Conservation (phyloP, 2,329 filamentous ascomycete genomes). For the Amauroascus verrucosus region DNA sequence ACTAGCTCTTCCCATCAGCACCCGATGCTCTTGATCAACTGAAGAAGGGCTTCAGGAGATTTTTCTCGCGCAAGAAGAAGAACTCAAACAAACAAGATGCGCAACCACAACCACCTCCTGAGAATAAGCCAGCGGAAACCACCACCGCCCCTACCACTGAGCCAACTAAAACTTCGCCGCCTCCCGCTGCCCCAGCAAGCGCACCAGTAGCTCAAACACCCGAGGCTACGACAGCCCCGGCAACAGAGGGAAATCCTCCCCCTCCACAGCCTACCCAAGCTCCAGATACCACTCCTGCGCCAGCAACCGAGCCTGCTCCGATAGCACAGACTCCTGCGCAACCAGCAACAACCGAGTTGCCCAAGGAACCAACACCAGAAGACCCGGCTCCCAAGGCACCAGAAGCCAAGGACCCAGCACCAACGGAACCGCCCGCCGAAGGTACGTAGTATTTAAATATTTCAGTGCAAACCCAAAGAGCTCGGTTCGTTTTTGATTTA, state of each 20-base stretch:
- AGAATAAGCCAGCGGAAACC: conserved; percentile 12
- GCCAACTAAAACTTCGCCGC: conserved; percentile 14
- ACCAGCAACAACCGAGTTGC: background rate
- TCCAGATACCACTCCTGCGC: conserved; percentile 7
- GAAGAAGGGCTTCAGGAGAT: conserved; percentile 27
- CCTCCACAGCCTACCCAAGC: conserved; percentile 15
- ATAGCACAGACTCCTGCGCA: conserved; percentile 16
- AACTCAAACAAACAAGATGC: conserved; percentile 9
- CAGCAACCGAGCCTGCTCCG: conserved; percentile 21
- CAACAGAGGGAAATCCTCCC: conserved; percentile 9
- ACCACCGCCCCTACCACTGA: conserved; percentile 8
- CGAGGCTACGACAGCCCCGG: conserved; percentile 12
- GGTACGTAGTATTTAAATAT: background rate
- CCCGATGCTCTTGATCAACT: conserved; percentile 26
- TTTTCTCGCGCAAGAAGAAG: conserved; percentile 26
- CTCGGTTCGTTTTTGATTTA: background rate
- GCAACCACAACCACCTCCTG: conserved; percentile 12
- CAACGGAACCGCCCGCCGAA: background rate
- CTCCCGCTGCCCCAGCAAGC: conserved; percentile 13
- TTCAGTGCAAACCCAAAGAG: background rate
- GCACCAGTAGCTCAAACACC: conserved; percentile 13
- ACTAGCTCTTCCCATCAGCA: conserved; percentile 17
- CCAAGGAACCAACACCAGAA: background rate
- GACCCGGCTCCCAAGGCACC: background rate
- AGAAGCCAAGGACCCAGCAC: background rate